A percentile compares a stretch with the other conserved stretches of the same genome.
phyloP scores from a whole-genome alignment of 2,329 filamentous ascomycete genomes.

The Claviceps africana region DNA sequence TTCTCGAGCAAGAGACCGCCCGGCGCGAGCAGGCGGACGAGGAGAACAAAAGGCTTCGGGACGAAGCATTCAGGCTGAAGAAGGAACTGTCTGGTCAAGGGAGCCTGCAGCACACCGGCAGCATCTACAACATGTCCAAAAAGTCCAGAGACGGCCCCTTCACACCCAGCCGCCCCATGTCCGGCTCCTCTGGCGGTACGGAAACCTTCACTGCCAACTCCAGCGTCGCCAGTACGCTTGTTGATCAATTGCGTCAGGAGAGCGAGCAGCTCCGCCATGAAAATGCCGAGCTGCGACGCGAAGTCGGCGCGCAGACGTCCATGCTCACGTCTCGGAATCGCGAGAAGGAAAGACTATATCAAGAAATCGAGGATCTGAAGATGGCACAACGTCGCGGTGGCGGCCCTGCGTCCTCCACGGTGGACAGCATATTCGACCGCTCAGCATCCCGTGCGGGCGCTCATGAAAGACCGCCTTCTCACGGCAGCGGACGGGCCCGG shows the following conservation, averaged over 20 bases:
- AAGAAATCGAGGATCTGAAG: constrained; percentile 95
- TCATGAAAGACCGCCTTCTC: constrained; percentile 58
- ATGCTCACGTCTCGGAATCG: constrained; percentile 95
- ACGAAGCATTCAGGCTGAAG: constrained; percentile 66
- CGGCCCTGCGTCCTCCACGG: constrained; percentile 45
- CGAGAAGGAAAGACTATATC: constrained; percentile 86
- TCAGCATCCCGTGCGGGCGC: constrained; percentile 69
- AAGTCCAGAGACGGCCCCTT: constrained; percentile 31
- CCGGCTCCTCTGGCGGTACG: constrained; percentile 34
- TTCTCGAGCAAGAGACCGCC: constrained; percentile 81
- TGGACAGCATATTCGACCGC: constrained; percentile 88
- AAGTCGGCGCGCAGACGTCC: constrained; percentile 89
- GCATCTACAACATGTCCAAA: constrained; percentile 51
- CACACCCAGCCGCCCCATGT: constrained; percentile 35
- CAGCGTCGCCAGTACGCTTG: constrained; percentile 49
- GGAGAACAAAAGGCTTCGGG: constrained; percentile 68
- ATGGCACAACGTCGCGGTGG: constrained; percentile 66
- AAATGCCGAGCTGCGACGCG: constrained; percentile 79
- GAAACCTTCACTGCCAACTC: constrained; percentile 38
- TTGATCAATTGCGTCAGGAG: constrained; percentile 60
- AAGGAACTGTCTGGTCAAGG: constrained; percentile 32
- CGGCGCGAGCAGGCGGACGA: constrained; percentile 83
- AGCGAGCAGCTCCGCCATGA: constrained; percentile 73
- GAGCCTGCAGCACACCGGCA: constrained; percentile 44
- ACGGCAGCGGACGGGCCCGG: constrained; percentile 54